A percentile compares a stretch with the other conserved stretches of the same genome.
Conservation (phyloP, 2,329 filamentous ascomycete genomes). For the Scytalidium sp. region DNA sequence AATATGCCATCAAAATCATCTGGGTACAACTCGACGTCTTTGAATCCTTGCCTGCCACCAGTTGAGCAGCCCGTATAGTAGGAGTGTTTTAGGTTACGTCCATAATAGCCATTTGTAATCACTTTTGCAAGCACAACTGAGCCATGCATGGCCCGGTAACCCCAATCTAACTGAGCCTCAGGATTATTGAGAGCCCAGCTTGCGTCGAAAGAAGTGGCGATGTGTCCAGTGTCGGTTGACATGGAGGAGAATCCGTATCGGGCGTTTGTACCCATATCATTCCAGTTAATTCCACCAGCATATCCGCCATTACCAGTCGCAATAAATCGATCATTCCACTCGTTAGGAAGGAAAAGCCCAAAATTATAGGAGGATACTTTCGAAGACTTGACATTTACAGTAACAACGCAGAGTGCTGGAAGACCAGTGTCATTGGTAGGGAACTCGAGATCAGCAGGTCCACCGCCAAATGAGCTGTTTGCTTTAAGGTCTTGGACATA, state of each 20-base stretch:
- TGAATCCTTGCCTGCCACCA: constrained; percentile 45
- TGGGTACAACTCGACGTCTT: constrained; percentile 39
- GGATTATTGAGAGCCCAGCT: constrained; percentile 37
- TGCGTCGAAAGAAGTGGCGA: constrained; percentile 26
- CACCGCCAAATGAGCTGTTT: too few relatives aligned
- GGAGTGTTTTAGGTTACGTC: constrained; percentile 25
- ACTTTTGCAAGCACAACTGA: constrained; percentile 7
- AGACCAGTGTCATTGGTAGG: constrained; percentile 33
- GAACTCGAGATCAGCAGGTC: too few relatives aligned
- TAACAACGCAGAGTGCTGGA: constrained; percentile 34
- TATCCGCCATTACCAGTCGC: constrained; percentile 44
- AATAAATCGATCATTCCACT: constrained; percentile 33
- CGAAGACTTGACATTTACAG: constrained; percentile 32
- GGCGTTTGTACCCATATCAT: constrained; percentile 38
- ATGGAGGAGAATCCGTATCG: constrained; percentile 38
- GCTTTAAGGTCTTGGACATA: too few relatives aligned
- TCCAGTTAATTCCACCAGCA: constrained; percentile 43
- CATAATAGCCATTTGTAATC: constrained; percentile 10
- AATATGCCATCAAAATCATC: constrained; percentile 46
- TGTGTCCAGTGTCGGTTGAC: constrained; percentile 43
- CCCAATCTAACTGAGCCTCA: constrained; percentile 33
- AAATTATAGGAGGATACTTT: constrained; percentile 33
- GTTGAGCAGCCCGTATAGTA: constrained; percentile 47
- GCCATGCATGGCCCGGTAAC: constrained; percentile 13
- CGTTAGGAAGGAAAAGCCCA: constrained; percentile 33